phyloP scores from a whole-genome alignment of 1,139 yeast genomes.

The Magnusiomyces clavatus region DNA sequence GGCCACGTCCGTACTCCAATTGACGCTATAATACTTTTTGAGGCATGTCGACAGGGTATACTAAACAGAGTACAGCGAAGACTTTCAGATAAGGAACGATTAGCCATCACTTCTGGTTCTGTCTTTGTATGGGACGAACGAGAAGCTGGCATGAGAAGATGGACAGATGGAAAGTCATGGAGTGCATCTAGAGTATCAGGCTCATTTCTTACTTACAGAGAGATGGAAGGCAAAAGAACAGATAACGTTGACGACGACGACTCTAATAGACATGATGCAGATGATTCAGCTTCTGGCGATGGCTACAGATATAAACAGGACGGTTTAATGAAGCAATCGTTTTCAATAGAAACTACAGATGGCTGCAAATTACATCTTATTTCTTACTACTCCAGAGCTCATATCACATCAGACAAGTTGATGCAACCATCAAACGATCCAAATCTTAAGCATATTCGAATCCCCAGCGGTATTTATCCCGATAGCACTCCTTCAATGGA shows the following conservation, averaged over 20 bases:
- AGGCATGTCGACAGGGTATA: slow-evolving; percentile 51
- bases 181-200: slow-evolving; percentile 64
- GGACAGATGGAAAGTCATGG: slow-evolving; percentile 73
- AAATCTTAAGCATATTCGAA: slow-evolving; percentile 28
- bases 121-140: slow-evolving; percentile 67
- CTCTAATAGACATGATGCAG: not conserved
- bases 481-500: slow-evolving; percentile 21
- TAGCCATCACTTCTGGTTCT: slow-evolving; percentile 47
- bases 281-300: slow-evolving; percentile 15
- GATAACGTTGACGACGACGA: slow-evolving; percentile 2
- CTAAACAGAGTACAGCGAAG: slow-evolving; percentile 55
- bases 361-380: slow-evolving; percentile 51
- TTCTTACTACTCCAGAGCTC: slow-evolving; percentile 39
- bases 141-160: slow-evolving; percentile 62
- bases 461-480: slow-evolving; percentile 38
- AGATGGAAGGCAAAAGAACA: slow-evolving; percentile 41
- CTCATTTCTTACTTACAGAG: slow-evolving; percentile 54
- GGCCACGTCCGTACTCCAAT: slow-evolving; percentile 50
- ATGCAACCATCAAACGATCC: slow-evolving; percentile 39
- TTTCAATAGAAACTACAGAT: slow-evolving; percentile 45
- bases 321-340: slow-evolving; percentile 56
- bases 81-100: slow-evolving; percentile 51
- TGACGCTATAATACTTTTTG: slow-evolving; percentile 59
- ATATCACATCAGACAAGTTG: slow-evolving; percentile 24
- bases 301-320: slow-evolving; percentile 37